Evolutionary conservation across 164 flowering plant genomes (phyloP).

Genomic region (Santalum album): DNA sequence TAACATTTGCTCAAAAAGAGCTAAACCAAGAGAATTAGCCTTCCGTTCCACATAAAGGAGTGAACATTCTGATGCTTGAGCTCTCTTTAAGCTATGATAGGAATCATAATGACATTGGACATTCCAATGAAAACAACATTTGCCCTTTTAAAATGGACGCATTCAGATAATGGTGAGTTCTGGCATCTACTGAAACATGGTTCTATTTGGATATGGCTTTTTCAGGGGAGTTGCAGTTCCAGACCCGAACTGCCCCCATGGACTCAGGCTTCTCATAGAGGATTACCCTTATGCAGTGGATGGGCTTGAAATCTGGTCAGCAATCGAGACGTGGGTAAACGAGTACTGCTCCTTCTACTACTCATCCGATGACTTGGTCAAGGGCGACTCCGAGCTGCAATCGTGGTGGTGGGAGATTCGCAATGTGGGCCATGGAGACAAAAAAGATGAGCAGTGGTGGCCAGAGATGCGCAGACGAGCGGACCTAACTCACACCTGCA

Average conservation of each 20-base stretch:
- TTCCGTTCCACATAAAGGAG: too few relatives aligned
- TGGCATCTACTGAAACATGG: too few relatives aligned
- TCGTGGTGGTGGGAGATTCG: conserved; percentile 80
- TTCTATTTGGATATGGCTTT: neutral
- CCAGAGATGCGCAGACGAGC: conserved; percentile 43
- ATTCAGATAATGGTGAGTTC: too few relatives aligned
- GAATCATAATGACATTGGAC: too few relatives aligned
- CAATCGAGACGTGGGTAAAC: conserved; percentile 64
- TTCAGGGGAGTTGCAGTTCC: conserved; percentile 66
- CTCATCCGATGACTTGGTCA: conserved; percentile 32
- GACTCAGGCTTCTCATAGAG: conserved; percentile 57
- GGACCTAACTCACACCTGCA: conserved; percentile 52
- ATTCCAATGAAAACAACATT: too few relatives aligned
- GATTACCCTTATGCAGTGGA: conserved; percentile 89
- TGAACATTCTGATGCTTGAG: too few relatives aligned
- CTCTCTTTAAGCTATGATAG: too few relatives aligned
- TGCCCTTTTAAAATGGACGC: too few relatives aligned
- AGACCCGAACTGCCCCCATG: conserved; percentile 47
- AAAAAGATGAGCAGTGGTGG: conserved; percentile 75
- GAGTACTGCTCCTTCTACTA: conserved; percentile 73
- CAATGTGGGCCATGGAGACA: conserved; percentile 70
- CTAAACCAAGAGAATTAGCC: too few relatives aligned
- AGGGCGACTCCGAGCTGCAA: conserved; percentile 59
- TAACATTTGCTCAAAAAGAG: too few relatives aligned
- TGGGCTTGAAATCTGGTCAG: conserved; percentile 80